A percentile compares a stretch with the other conserved stretches of the same genome.
These are phyloP conservation scores for Lichina pygmaea DNA, from an alignment of 495 filamentous ascomycete species.

Conservation along the genomic window DNA sequence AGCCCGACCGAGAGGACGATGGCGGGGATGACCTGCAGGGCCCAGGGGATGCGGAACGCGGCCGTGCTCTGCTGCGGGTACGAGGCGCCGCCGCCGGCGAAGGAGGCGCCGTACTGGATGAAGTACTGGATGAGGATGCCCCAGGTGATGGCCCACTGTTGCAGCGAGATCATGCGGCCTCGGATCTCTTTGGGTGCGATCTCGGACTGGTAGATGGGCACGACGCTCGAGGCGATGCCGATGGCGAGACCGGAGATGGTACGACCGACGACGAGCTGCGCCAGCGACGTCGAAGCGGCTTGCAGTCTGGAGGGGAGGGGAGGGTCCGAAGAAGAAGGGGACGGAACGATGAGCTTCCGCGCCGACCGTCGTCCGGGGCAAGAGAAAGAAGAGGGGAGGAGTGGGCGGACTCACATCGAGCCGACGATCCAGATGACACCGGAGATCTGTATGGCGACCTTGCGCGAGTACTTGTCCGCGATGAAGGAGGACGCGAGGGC, in stretches of 20 bases:
- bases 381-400: background rate
- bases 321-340: background rate
- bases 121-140: slow-evolving; percentile 39
- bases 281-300: slow-evolving; percentile 16
- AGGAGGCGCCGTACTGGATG: slow-evolving; percentile 43
- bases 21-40: slow-evolving; percentile 42
- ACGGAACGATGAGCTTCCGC: background rate
- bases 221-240: slow-evolving; percentile 47
- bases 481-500: slow-evolving; percentile 36
- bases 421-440: slow-evolving; percentile 47
- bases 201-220: slow-evolving; percentile 59
- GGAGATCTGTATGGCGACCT: slow-evolving; percentile 40
- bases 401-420: slow-evolving; percentile 20
- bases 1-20: slow-evolving; percentile 35
- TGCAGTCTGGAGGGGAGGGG: slow-evolving; percentile 26
- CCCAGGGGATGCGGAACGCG: slow-evolving; percentile 52
- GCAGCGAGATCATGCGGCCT: slow-evolving; percentile 44
- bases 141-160: slow-evolving; percentile 63
- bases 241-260: slow-evolving; percentile 46
- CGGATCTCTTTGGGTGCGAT: slow-evolving; percentile 55
- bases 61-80: slow-evolving; percentile 27
- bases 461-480: slow-evolving; percentile 39
- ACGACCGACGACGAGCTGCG: slow-evolving; percentile 35
- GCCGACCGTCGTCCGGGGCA: background rate
- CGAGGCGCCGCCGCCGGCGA: slow-evolving; percentile 28